Conservation (phyloP, 139 green algal species). For the Tetradesmus lagerheimii region DNA sequence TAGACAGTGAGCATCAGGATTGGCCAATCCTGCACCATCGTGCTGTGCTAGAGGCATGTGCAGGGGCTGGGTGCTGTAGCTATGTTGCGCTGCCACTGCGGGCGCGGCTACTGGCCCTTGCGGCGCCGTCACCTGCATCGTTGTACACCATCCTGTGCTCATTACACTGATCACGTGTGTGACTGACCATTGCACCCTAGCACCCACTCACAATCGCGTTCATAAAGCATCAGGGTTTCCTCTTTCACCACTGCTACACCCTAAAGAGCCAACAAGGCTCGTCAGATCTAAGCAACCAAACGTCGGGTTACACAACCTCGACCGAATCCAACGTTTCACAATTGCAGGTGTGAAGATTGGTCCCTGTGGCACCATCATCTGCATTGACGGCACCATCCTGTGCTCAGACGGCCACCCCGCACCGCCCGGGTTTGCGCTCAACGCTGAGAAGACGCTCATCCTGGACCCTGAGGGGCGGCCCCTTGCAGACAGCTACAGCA, state of each 20-base stretch:
- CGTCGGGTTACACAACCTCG: too few relatives aligned
- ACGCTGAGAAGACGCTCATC: neutral
- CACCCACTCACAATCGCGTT: too few relatives aligned
- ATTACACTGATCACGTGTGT: too few relatives aligned
- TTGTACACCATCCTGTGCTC: neutral
- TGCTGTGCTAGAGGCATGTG: too few relatives aligned
- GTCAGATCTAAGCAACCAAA: too few relatives aligned
- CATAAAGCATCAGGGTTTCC: too few relatives aligned
- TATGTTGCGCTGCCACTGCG: neutral
- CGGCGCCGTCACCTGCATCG: slow-evolving; percentile 6
- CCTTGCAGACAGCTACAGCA: neutral
- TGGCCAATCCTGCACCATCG: too few relatives aligned
- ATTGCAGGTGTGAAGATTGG: slow-evolving; percentile 35
- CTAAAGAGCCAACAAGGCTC: too few relatives aligned
- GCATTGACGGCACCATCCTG: slow-evolving; percentile 14
- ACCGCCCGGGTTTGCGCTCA: neutral
- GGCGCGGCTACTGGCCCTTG: slow-evolving; percentile 12
- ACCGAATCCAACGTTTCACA: too few relatives aligned
- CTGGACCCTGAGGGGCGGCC: neutral
- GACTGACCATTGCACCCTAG: too few relatives aligned
- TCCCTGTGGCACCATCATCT: slow-evolving; percentile 31
- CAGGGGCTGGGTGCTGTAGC: neutral
- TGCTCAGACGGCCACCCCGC: neutral
- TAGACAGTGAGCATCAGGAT: slow-evolving; percentile 36
- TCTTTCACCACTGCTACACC: too few relatives aligned